Conservation (phyloP, 208 protist genomes). For the Angomonas ambiguus region DNA sequence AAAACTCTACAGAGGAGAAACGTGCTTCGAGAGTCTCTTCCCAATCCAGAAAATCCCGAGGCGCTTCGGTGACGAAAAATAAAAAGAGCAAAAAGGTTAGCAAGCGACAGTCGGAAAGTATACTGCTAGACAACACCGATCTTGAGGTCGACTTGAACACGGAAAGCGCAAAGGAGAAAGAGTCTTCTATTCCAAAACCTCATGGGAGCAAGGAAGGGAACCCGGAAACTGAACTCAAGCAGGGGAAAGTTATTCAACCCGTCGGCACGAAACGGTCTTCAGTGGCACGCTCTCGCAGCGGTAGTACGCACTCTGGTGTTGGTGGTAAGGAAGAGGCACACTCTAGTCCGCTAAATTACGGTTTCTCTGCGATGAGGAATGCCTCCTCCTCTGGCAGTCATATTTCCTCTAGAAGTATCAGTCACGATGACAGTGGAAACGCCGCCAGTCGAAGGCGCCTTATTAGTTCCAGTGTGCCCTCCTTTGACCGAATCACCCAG, state of each 20-base stretch:
- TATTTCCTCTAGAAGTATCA: not conserved
- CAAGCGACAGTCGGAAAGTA: not conserved
- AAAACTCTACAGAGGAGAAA: not conserved
- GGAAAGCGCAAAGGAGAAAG: not conserved
- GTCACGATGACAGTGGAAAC: not conserved
- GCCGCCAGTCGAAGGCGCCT: not conserved
- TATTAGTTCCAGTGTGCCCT: not conserved
- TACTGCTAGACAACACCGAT: not conserved
- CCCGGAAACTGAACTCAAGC: not conserved
- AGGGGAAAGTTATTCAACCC: not conserved
- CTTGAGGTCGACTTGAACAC: not conserved
- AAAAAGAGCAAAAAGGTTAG: not conserved
- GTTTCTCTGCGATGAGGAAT: not conserved
- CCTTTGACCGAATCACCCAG: not conserved
- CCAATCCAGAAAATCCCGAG: not conserved
- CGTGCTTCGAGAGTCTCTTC: not conserved
- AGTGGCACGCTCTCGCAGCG: not conserved
- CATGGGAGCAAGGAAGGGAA: not conserved
- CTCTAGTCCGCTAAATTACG: not conserved
- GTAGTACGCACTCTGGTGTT: not conserved
- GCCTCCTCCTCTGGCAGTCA: not conserved
- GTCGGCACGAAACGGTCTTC: not conserved
- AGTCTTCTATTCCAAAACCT: not conserved
- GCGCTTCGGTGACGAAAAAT: not conserved
- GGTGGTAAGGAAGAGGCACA: not conserved